Base-by-base conservation (phyloP, 805 yeast species). In the Lachancea thermotolerans region DNA sequence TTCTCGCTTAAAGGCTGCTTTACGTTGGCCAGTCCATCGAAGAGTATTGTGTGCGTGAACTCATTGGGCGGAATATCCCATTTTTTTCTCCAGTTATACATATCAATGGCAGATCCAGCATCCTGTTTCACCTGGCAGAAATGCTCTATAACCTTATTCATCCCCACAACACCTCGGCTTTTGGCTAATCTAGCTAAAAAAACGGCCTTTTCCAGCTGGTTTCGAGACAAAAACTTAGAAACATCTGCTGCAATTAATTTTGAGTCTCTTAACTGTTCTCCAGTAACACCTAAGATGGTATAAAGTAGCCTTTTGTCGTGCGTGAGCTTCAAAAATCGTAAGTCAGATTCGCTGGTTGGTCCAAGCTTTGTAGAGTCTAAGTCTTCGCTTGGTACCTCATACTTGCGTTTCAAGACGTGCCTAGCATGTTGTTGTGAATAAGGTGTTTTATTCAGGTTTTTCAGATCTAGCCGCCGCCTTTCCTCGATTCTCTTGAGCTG, bases 101-200 rank as follows among this genome's bases (percentile, higher is more conserved):
- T 51, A 35, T 75, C 75, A 21, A 81, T 45, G 0, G 84, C 83
- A 7, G 68, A 69, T 37, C 72, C 70, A 0, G 72, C 58, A 17
- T 72, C 70, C 2, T 73, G 70, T 8, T 66, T 53, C 0, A 56
- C 55, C 7, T 59, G 59, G 3, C 81, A 61, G 35, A 72, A 66
- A 67, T 78, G 72, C 48, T 74, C 71, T 55, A 79, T 58, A 0
- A 85, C 69, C n/a, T 74, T 69, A 50, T 85, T 85, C 77, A 79
- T 74, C 1, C 78, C 85, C 29, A 79, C 85, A 0, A 69, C 52
- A 8, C 85, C 86, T 32, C 71, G 70, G 2, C 56, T 57, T 27
- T 67, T 61, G 0, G 83, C 77, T 10, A 79, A 49, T 36, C 71
- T 67, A 3, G 75, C 67, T n/a, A 79, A 59, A 51, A 67, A 68